phyloP scores from a whole-genome alignment of 495 filamentous ascomycete species.

The Letharia lupina region DNA sequence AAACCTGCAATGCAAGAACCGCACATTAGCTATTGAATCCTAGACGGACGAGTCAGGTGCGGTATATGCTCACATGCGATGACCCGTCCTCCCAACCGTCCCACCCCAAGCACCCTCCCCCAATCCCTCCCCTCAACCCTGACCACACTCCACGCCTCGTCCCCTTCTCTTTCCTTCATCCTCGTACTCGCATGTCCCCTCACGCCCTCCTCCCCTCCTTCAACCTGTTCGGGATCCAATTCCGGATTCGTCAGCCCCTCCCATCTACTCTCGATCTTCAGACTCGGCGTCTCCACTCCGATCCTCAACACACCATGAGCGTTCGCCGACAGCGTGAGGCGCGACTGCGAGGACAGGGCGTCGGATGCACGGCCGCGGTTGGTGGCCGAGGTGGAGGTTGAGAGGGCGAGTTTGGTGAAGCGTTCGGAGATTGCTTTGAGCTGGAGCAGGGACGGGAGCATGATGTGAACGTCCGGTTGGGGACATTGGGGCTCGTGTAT shows the following conservation, averaged over 20 bases:
- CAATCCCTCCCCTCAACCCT: conserved; percentile 54
- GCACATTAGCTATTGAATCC: too few species aligned
- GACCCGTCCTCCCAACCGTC: conserved; percentile 74
- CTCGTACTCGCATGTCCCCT: conserved; percentile 64
- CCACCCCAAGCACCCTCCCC: conserved; percentile 77
- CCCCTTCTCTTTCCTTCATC: conserved; percentile 54
- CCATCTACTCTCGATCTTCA: conserved; percentile 79
- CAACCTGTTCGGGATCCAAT: conserved; percentile 63
- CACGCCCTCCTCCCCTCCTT: conserved; percentile 52
- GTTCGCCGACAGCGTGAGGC: conserved; percentile 76
- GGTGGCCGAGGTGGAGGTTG: conserved; percentile 23
- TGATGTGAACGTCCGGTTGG: conserved; percentile 90
- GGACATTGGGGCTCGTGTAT: conserved; percentile 84
- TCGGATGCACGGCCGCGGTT: conserved; percentile 24
- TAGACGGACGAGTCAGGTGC: background rate
- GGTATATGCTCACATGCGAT: conserved; percentile 48
- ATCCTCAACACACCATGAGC: conserved; percentile 81
- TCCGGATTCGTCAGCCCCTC: conserved; percentile 72
- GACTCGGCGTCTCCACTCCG: conserved; percentile 63
- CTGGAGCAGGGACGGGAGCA: conserved; percentile 72
- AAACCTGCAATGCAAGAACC: conserved; percentile 37
- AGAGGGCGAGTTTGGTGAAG: conserved; percentile 70
- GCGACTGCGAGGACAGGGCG: conserved; percentile 45
- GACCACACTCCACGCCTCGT: conserved; percentile 70
- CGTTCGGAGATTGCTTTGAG: conserved; percentile 88